These are phyloP conservation scores for Helichrysum umbraculigerum DNA, from an alignment of 129 eudicot genomes.

Conservation along the genomic window DNA sequence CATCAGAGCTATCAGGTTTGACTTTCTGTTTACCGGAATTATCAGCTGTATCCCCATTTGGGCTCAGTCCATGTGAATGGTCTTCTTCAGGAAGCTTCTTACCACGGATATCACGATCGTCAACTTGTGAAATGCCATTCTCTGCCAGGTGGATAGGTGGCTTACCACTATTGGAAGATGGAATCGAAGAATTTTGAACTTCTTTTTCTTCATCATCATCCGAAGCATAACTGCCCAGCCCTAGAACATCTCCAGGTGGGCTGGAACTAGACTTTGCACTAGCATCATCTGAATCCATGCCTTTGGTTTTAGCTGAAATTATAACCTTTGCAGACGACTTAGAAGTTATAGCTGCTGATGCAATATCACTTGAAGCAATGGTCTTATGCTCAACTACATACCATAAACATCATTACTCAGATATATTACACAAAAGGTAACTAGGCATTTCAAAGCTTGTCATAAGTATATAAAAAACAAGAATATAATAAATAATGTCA, in stretches of 20 bases:
- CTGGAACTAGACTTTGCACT: conserved; percentile 56
- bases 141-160: conserved; percentile 35
- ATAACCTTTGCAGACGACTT: conserved; percentile 69
- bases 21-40: conserved; percentile 30
- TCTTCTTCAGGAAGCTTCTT: conserved; percentile 30
- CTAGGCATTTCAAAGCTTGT: conserved; percentile 9
- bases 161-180: conserved; percentile 32
- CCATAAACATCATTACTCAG: conserved; percentile 8
- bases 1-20: conserved; percentile 36
- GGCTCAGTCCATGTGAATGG: conserved; percentile 28
- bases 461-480: neutral
- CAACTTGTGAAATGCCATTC: conserved; percentile 48
- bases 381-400: conserved; percentile 42
- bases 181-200: conserved; percentile 35
- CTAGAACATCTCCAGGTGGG: conserved; percentile 74
- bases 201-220: conserved; percentile 81
- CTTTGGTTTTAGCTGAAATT: conserved; percentile 52
- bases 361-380: conserved; percentile 30
- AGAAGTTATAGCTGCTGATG: conserved; percentile 48
- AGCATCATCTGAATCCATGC: conserved; percentile 41
- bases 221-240: conserved; percentile 88
- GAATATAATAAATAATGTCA: neutral
- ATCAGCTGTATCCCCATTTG: conserved; percentile 34
- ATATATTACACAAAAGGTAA: conserved; percentile 2
- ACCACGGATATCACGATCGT: conserved; percentile 23